A percentile compares a stretch with the other conserved stretches of the same genome.
Evolutionary conservation across 2,329 filamentous ascomycete genomes (phyloP).

Genomic region (Thelonectria discophora): DNA sequence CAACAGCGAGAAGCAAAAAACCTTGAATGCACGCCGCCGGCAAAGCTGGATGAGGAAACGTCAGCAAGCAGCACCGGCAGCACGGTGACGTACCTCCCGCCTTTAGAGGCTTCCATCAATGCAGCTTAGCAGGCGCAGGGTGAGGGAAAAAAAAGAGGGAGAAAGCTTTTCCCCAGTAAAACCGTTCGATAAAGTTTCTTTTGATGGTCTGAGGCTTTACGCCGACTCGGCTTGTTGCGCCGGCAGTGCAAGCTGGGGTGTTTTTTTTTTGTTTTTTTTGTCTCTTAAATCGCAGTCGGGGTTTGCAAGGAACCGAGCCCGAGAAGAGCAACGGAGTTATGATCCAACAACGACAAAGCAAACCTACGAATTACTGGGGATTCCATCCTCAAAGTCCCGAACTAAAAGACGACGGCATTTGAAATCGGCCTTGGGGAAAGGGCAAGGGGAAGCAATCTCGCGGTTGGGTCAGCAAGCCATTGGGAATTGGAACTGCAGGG

Average conservation of each 20-base stretch:
- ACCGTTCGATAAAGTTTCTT: slow-evolving; percentile 38
- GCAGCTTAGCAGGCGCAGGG: no score
- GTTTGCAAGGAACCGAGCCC: no score
- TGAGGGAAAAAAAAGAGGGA: slow-evolving; percentile 9
- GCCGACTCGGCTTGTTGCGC: slow-evolving; percentile 15
- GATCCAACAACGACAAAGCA: no score
- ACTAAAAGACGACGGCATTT: neutral
- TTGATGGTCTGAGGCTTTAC: slow-evolving; percentile 31
- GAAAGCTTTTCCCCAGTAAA: slow-evolving; percentile 30
- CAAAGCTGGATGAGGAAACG: slow-evolving; percentile 31
- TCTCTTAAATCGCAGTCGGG: no score
- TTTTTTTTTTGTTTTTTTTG: neutral
- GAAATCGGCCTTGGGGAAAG: neutral
- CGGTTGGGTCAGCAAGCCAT: neutral
- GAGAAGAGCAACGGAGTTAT: no score
- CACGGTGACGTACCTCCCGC: slow-evolving; percentile 17
- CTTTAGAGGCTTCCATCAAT: slow-evolving; percentile 16
- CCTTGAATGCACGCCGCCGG: slow-evolving; percentile 24
- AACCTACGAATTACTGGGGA: neutral
- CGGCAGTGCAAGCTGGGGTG: slow-evolving; percentile 8
- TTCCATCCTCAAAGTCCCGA: neutral
- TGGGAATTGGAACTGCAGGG: no score
- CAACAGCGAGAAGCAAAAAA: slow-evolving; percentile 23
- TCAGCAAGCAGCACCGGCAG: slow-evolving; percentile 20
- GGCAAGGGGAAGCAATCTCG: neutral